phyloP scores from a whole-genome alignment of 306 rosid species.

The Acacia confusa region DNA sequence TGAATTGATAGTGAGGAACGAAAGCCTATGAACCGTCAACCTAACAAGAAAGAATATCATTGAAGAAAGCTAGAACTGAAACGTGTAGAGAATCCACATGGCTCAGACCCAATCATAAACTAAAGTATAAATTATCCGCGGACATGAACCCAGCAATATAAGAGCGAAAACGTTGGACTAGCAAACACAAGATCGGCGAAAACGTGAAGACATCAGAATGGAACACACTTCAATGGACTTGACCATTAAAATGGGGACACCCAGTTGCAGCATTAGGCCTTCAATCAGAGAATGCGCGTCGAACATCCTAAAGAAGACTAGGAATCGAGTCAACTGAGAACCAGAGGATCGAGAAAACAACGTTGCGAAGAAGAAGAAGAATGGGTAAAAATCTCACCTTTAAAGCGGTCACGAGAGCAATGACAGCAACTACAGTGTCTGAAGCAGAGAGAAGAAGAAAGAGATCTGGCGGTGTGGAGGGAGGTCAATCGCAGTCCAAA shows the following conservation, averaged over 20 bases:
- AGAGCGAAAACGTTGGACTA: constrained; percentile 21
- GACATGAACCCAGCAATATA: constrained; percentile 21
- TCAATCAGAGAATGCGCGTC: constrained; percentile 7
- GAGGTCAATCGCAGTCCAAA: constrained; percentile 15
- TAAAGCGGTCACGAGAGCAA: constrained; percentile 11
- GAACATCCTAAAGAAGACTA: neutral
- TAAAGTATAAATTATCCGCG: neutral
- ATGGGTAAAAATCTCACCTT: constrained; percentile 26
- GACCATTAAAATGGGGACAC: neutral
- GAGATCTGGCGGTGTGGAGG: constrained; percentile 42
- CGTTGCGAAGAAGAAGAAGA: neutral
- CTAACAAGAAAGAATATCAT: neutral
- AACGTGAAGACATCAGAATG: neutral
- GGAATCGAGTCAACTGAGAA: neutral
- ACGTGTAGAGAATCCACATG: neutral
- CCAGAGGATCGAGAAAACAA: neutral
- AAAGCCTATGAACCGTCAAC: neutral
- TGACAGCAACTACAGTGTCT: neutral
- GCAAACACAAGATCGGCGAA: constrained; percentile 29
- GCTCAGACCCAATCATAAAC: constrained; percentile 13
- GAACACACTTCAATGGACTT: constrained; percentile 6
- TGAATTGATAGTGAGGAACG: neutral
- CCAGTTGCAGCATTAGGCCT: constrained; percentile 22
- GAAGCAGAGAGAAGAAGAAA: constrained; percentile 29
- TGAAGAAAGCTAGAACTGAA: neutral